A percentile compares a stretch with the other conserved stretches of the same genome.
Evolutionary conservation across 306 rosid genomes (phyloP).

Genomic region (Inga laurina): DNA sequence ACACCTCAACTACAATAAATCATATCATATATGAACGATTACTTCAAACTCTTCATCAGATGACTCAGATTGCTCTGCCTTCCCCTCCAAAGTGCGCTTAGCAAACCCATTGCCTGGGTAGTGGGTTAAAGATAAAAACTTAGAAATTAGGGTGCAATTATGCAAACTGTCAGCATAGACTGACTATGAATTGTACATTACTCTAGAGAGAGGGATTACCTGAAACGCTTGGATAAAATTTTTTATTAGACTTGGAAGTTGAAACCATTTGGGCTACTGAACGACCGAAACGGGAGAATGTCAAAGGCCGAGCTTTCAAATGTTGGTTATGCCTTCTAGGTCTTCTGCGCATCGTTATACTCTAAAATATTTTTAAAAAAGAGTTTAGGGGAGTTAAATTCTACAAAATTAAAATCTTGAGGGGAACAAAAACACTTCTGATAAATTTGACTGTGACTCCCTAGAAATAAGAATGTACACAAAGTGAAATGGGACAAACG

Average conservation of each 20-base stretch:
- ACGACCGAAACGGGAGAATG: conserved; percentile 69
- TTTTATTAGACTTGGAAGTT: conserved; percentile 17
- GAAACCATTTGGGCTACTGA: conserved; percentile 46
- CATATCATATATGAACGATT: neutral
- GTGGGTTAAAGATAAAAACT: neutral
- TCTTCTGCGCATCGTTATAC: conserved; percentile 49
- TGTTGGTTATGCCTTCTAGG: conserved; percentile 37
- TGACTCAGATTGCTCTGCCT: conserved; percentile 42
- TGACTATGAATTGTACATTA: conserved; percentile 31
- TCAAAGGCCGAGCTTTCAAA: conserved; percentile 47
- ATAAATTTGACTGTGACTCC: neutral
- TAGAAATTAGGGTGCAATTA: neutral
- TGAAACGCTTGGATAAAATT: conserved; percentile 24
- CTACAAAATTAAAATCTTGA: neutral
- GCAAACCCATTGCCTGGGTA: conserved; percentile 43
- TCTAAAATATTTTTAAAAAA: neutral
- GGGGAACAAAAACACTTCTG: neutral
- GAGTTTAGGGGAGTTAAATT: neutral
- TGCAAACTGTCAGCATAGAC: conserved; percentile 1
- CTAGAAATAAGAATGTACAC: neutral
- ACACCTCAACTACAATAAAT: neutral
- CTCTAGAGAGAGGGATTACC: conserved; percentile 27
- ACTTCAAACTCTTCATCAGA: conserved; percentile 73
- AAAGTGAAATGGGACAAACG: neutral
- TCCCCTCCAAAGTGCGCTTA: conserved; percentile 31